Evolutionary conservation across 2,329 filamentous ascomycete genomes (phyloP), one percentile per base, ranked within the genome.

Genomic region (Fusarium sterilihyphosum): DNA sequence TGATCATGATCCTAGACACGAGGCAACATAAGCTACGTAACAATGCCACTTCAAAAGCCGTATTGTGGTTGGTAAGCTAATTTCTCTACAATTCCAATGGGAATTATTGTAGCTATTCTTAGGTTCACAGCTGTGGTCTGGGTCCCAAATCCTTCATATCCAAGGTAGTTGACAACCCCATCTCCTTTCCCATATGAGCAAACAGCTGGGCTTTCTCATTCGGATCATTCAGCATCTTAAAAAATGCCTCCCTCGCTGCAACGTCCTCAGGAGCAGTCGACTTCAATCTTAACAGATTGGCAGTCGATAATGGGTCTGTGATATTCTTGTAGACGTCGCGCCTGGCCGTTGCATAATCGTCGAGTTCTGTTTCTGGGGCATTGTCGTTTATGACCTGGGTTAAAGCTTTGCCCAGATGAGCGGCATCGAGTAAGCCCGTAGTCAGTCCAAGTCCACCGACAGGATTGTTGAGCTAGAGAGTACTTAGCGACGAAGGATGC

Each of bases 331-430:
- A 56, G 14, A 41, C 35, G 2, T 31, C 35, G 4, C 35, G 52
- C 8, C 52, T 56, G 8, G 52, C 52, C 2, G 2, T 14, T 2
- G 52, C 35, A 3, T 56, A 56, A 3, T 56, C 52, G 8, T 56
- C 52, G 2, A 56, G 52, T 0, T 2, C 52, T n/a, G 20, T 29
- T 29, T 56, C 52, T 13, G 52, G 24, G 18, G 35, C 35, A 14
- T 29, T 31, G 4, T 18, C 20, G 20, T 40, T 31, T 3, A 56
- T 7, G 4, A 40, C 0, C 11, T 56, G 35, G 0, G 4, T 4
- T 6, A 56, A 8, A 14, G 24, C 16, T 41, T 56, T 56, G 24
- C 24, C 35, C 8, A 56, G 11, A 31, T 56, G 52, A 4, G 52
- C 52, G 20, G 52, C 52, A 14, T 56, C 52, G 22, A 56, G 35